Base-by-base conservation (phyloP, 306 rosid genomes). In the Alnus glutinosa region DNA sequence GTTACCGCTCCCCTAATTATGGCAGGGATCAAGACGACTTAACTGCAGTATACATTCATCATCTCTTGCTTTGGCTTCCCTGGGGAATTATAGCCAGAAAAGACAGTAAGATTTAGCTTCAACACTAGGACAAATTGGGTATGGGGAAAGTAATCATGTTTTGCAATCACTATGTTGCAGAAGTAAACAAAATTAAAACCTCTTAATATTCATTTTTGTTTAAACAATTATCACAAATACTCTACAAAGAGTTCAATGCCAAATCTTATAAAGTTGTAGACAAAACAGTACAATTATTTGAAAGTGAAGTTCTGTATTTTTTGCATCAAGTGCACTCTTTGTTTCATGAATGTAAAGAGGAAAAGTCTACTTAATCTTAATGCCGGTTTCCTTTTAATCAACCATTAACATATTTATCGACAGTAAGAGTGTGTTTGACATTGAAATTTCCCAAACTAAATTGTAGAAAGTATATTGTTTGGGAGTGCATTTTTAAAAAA, bases 1-100 rank as follows among this genome's bases (percentile, higher is more conserved):
- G 28, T 23, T 23, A 23, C 28, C 28, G 28, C 28, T 23, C 28
- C 28, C 28, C 28, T 23, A 23, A 23, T 23, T 23, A 23, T 23
- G 28, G 28, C 28, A 23, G 28, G 28, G 28, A 23, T 23, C 28
- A 23, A 23, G 28, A 23, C 28, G 28, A 23, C 28, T 23, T 23
- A 23, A 23, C 28, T 23, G 28, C 28, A 23, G 28, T 23, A 23
- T 23, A 23, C 28, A 23, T 23, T 23, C 28, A 23, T 23, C 28
- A 23, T 23, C 28, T 23, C 89, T 89, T 91, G 70, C 76, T 77
- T 83, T 94, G 97, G 86, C 88, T 91, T 55, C 85, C 94, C 92
- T 88, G 78, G 18, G 71, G 74, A 36, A 82, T 64, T 62, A 86
- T 50, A 81, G 36, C 54, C 44, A 59, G 4, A 47, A 48, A 69